Evolutionary conservation across 257 asterid species (phyloP), one percentile per base, ranked within the genome.

Genomic region (Penstemon davidsonii): DNA sequence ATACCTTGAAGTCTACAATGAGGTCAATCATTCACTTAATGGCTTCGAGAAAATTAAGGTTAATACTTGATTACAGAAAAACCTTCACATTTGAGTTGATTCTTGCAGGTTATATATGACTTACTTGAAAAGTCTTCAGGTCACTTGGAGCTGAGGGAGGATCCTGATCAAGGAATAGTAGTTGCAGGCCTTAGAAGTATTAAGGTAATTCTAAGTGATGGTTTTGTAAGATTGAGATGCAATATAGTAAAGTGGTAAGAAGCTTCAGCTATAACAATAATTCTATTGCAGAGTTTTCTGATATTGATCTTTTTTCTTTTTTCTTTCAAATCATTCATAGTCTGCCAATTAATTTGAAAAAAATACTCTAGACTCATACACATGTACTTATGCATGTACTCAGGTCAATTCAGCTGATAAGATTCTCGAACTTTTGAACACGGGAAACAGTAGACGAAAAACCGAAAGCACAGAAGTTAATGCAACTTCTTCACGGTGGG

Each of bases 1-100:
- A 11, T 92, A 90, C 81, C 97, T 92, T 25, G 98, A 92, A 83
- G 97, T 92, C 79, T 92, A 88, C 86, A 92, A 92, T 83, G 97
- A 92, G 97, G 97, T 92, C 44, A 57, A 76, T 67, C 54, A 49
- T 73, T 78, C 55, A 11, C 72, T 53, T 45, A 41, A 69, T 64
- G 70, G 56, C 57, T 38, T 15, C 44, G 55, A 49, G 62, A 62
- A 62, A 54, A 8, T 66, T 52, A 40, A 5, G 54, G 45, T 62
- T 56, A 63, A 53, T 36, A 50, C 8, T 36, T 58, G 38, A 39
- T 69, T 52, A 10, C 43, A 57, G 65, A 58, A 61, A 51, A 64
- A 19, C 53, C 58, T 55, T 55, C 52, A 45, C 65, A 44, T 74
- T 50, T 59, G 71, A 73, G 58, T 64, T 68, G 73, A 63, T 68